Evolutionary conservation across 2,329 filamentous ascomycete genomes (phyloP).

Genomic region (Neopestalotiopsis rosae): DNA sequence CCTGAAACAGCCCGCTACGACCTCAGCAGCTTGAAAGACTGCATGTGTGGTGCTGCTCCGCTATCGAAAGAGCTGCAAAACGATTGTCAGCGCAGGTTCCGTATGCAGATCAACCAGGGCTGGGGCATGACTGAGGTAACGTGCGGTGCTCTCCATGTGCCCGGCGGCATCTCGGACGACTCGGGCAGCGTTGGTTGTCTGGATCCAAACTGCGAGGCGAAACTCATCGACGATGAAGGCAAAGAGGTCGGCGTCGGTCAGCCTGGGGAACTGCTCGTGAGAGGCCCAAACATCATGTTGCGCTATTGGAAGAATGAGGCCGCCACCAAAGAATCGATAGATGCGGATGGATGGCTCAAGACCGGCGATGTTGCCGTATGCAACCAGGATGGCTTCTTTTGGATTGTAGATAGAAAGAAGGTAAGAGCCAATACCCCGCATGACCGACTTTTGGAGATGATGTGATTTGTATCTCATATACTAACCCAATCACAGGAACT

Average conservation of each 20-base stretch:
- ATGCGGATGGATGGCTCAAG: conserved; percentile 60
- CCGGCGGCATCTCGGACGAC: conserved; percentile 41
- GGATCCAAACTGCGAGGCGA: conserved; percentile 57
- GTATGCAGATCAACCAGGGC: conserved; percentile 52
- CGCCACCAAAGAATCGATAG: conserved; percentile 57
- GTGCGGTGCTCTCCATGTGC: conserved; percentile 47
- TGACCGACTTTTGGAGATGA: neutral
- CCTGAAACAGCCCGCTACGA: conserved; percentile 57
- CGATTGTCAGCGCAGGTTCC: conserved; percentile 50
- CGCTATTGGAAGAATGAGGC: conserved; percentile 63
- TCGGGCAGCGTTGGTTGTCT: conserved; percentile 58
- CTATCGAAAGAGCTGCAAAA: conserved; percentile 46
- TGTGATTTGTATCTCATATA: conserved; percentile 6
- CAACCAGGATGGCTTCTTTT: conserved; percentile 52
- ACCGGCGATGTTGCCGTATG: conserved; percentile 62
- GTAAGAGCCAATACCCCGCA: conserved; percentile 25
- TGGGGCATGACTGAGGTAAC: conserved; percentile 67
- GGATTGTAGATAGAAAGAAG: conserved; percentile 61
- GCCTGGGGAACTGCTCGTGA: conserved; percentile 58
- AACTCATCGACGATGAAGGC: conserved; percentile 59
- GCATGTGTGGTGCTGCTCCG: conserved; percentile 60
- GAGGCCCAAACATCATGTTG: conserved; percentile 62
- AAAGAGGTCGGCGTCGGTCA: conserved; percentile 52
- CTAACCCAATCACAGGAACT: conserved; percentile 48
- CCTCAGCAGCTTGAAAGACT: conserved; percentile 52